Evolutionary conservation across 164 flowering plant species (phyloP).

Genomic region (Magnolia officinalis): DNA sequence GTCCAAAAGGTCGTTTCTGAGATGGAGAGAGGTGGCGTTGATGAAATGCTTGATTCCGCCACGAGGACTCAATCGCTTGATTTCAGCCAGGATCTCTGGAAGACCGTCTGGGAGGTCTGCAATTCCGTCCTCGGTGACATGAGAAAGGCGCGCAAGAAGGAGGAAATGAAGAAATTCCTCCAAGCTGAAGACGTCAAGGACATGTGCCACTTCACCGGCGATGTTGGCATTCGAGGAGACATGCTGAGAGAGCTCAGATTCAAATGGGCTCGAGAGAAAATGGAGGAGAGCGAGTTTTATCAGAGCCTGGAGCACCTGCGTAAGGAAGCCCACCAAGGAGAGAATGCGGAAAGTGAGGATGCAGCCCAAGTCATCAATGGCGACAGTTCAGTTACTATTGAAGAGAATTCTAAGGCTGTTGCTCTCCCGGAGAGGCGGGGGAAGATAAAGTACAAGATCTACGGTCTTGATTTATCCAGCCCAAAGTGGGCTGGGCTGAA

Average conservation of each 20-base stretch:
- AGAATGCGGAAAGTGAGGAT: not conserved
- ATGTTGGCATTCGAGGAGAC: constrained; percentile 87
- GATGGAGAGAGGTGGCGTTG: constrained; percentile 58
- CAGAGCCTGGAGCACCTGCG: constrained; percentile 38
- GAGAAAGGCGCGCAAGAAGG: constrained; percentile 74
- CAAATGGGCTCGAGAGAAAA: constrained; percentile 86
- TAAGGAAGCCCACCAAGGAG: constrained; percentile 25
- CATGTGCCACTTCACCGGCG: constrained; percentile 78
- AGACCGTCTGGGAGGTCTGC: constrained; percentile 75
- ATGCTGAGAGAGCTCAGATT: constrained; percentile 84
- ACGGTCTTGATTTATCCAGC: constrained; percentile 89
- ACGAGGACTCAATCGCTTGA: constrained; percentile 34
- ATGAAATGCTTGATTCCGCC: constrained; percentile 31
- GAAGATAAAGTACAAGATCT: constrained; percentile 75
- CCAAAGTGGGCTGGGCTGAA: constrained; percentile 75
- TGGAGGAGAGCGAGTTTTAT: constrained; percentile 80
- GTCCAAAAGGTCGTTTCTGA: constrained; percentile 65
- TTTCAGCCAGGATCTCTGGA: constrained; percentile 88
- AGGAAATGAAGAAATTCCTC: constrained; percentile 69
- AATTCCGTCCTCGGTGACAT: constrained; percentile 63
- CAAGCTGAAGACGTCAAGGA: constrained; percentile 68
- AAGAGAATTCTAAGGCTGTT: constrained; percentile 28
- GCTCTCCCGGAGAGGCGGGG: constrained; percentile 74
- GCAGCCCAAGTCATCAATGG: not conserved
- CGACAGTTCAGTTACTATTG: constrained; percentile 11